These are phyloP conservation scores for Dactylorhiza incarnata DNA, from an alignment of 106 monocot species.

Conservation along the genomic window DNA sequence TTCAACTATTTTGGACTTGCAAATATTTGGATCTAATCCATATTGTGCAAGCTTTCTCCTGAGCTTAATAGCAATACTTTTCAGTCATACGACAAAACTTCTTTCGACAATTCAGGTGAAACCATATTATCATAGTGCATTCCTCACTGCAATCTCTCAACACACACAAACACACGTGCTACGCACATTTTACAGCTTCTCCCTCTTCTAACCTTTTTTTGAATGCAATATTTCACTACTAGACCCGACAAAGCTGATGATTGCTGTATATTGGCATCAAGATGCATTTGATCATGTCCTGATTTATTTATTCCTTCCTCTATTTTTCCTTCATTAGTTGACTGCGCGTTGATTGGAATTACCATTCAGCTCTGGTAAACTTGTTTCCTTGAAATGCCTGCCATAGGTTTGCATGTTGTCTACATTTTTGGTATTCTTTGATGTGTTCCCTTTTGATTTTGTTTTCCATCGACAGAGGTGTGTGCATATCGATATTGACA, in stretches of 20 bases:
- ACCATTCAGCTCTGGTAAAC: constrained; percentile 80
- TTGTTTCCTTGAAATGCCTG: not conserved
- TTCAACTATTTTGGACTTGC: constrained; percentile 6
- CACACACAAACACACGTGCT: not conserved
- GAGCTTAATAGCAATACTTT: constrained; percentile 74
- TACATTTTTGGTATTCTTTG: not conserved
- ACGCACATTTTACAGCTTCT: not conserved
- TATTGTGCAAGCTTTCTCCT: constrained; percentile 65
- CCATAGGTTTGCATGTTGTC: not conserved
- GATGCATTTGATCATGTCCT: constrained; percentile 94
- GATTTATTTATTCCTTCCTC: constrained; percentile 74
- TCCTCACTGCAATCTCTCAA: not conserved
- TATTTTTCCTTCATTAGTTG: constrained; percentile 56
- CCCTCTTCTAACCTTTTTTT: not conserved
- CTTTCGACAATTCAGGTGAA: constrained; percentile 66
- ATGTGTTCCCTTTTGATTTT: not conserved
- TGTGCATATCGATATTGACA: constrained; percentile 88
- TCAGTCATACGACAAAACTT: constrained; percentile 79
- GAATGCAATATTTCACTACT: constrained; percentile 74
- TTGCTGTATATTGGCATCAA: constrained; percentile 89
- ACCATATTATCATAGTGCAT: not conserved
- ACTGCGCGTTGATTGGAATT: constrained; percentile 76
- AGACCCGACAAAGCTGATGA: constrained; percentile 97
- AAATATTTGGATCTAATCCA: constrained; percentile 96
- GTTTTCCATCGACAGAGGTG: constrained; percentile 47